Conservation (phyloP, 1,284 basidiomycete genomes). For the Ustilago trichophora region DNA sequence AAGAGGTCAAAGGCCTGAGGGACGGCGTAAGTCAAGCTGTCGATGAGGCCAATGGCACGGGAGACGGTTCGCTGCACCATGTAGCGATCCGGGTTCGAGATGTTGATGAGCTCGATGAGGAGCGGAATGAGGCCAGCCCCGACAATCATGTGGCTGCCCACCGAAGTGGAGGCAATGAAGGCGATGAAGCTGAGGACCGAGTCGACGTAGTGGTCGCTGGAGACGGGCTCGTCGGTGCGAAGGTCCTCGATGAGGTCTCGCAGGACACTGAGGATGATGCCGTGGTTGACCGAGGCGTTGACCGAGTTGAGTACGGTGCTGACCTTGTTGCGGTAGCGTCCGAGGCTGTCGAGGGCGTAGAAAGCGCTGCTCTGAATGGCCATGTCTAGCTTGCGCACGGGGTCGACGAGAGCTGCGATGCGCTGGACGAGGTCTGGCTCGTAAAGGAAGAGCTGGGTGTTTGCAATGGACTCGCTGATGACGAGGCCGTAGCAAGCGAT, state of each 20-base stretch:
- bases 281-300: slow-evolving; percentile 95
- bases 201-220: slow-evolving; percentile 68
- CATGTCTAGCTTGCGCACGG: slow-evolving; percentile 37
- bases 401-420: slow-evolving; percentile 54
- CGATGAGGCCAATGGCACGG: slow-evolving; percentile 84
- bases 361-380: slow-evolving; percentile 79
- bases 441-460: slow-evolving; percentile 86
- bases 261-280: slow-evolving; percentile 70
- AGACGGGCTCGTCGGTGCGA: slow-evolving; percentile 70
- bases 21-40: slow-evolving; percentile 89
- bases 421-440: slow-evolving; percentile 81
- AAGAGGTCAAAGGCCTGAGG: slow-evolving; percentile 88
- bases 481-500: slow-evolving; percentile 77
- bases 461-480: slow-evolving; percentile 75
- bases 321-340: slow-evolving; percentile 81
- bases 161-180: slow-evolving; percentile 82
- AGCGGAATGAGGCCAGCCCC: slow-evolving; percentile 94
- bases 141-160: slow-evolving; percentile 90
- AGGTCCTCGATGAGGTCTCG: slow-evolving; percentile 50
- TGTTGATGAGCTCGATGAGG: slow-evolving; percentile 68
- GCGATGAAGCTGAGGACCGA: slow-evolving; percentile 82
- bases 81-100: slow-evolving; percentile 42
- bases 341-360: slow-evolving; percentile 86
- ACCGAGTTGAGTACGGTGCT: slow-evolving; percentile 88
- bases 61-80: slow-evolving; percentile 63